phyloP scores from a whole-genome alignment of 2,329 filamentous ascomycete species.

The Fusarium camptoceras region DNA sequence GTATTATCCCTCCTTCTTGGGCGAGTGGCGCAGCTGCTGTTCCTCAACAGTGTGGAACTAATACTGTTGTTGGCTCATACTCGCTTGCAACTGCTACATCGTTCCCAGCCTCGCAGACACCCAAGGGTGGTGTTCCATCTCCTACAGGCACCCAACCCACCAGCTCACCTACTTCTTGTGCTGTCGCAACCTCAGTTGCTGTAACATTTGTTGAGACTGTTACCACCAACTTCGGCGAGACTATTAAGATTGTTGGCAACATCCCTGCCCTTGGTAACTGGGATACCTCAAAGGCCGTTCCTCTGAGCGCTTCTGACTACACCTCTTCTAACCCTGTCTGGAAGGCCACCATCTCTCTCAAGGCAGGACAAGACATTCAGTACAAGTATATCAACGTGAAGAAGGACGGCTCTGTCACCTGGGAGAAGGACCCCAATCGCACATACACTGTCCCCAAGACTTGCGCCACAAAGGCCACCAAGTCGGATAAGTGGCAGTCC shows the following conservation, averaged over 20 bases:
- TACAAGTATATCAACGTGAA: constrained; percentile 77
- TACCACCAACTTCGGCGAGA: constrained; percentile 70
- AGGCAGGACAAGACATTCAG: constrained; percentile 66
- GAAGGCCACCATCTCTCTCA: constrained; percentile 66
- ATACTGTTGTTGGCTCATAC: constrained; percentile 64
- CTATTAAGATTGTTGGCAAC: constrained; percentile 73
- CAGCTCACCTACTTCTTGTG: constrained; percentile 51
- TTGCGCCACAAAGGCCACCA: constrained; percentile 46
- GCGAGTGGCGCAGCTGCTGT: constrained; percentile 59
- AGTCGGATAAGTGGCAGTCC: constrained; percentile 50
- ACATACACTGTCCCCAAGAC: constrained; percentile 50
- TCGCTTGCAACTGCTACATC: constrained; percentile 58
- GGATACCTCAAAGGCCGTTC: constrained; percentile 65
- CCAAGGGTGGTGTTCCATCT: constrained; percentile 51
- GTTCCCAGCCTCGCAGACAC: constrained; percentile 64
- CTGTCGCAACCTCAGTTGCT: constrained; percentile 59
- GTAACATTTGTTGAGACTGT: constrained; percentile 73
- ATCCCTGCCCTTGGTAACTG: constrained; percentile 71
- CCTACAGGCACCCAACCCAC: constrained; percentile 48
- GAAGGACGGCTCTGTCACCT: constrained; percentile 65
- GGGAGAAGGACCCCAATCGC: constrained; percentile 72
- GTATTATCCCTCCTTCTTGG: constrained; percentile 69
- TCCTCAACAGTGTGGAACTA: constrained; percentile 61
- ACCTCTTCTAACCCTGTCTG: constrained; percentile 70
- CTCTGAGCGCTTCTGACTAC: constrained; percentile 70